Base-by-base conservation (phyloP, 1,139 yeast genomes). In the Arxiozyma slooffiae region DNA sequence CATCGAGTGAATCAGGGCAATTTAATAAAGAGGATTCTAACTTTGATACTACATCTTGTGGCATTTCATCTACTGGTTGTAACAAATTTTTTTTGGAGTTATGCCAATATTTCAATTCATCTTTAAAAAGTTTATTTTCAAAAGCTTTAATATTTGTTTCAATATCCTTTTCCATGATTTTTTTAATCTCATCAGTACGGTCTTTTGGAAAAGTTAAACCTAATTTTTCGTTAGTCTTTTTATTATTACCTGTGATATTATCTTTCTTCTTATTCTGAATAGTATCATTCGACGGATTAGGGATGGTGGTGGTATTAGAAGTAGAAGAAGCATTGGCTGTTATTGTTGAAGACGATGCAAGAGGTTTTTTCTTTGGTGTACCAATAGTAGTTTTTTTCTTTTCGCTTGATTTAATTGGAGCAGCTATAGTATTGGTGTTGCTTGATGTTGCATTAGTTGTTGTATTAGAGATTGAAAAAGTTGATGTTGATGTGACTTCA, bases 1-100 rank as follows among this genome's bases (percentile, higher is more conserved):
- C 85, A 65, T 90, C 94, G 55, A 82, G 77, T 1, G 97, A 87
- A 67, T 92, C 97, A 0, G 99, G 98, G 66, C 97, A 88, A 62
- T 86, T 85, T 60, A 87, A 73, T 55, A 87, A 75, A 1, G 97
- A 89, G 2, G 70, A 76, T 65, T 89, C 95, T 57, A 90, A 72
- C 58, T 65, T 67, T 40, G 64, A 52, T 26, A 59, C 53, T 61
- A 63, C 61, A 24, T 53, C 54, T n/a, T 57, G 56, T 36, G 67
- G 59, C 65, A 67, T 62, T 34, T 58, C 60, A n/a, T 56, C 55
- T 47, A 57, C 53, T 16, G 69, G 69, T 50, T 64, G 68, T 44
- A 63, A 46, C 22, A 66, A 47, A 8, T 58, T 57, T 45, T 57
- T 60, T 50, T 64, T 66, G 3, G 68, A 56, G 34, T 60, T 55